Base-by-base conservation (phyloP, 768 basidiomycete genomes). In the Pholiota conissans region DNA sequence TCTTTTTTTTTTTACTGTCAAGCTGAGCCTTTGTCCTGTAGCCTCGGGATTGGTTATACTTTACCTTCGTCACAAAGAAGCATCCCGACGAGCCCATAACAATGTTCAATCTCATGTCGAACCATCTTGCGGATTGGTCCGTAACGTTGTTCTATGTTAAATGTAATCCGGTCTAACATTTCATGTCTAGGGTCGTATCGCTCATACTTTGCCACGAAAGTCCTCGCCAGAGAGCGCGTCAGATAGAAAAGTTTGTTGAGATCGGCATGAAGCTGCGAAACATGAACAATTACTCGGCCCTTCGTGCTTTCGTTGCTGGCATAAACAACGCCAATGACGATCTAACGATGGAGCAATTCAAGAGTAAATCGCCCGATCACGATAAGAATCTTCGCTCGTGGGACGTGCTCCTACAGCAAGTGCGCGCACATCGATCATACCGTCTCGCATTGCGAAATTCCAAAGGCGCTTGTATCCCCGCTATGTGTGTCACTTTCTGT, bases 281-380 rank as follows among this genome's bases (percentile, higher is more conserved):
- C 11, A 69, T 91, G 46, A 94, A 96, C 72, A 98, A 99, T 69
- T 98, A 97, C 70, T 93, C 94, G 30, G 91, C 90, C 0, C 74
- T 97, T 53, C 93, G 93, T 45, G 93, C 95, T 9, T 86, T 98
- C 63, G 87, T 98, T n/a, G 91, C 93, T 27, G 96, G 95, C 4
- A 91, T 98, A 73, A 90, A 91, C 65, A 86, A 84, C 60, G 85
- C 93, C 3, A 88, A 89, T 0, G 90, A 90, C 6, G 87, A 89
- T 63, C 83, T 84, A 63, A 89, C 92, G 0, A 84, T 91, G 77
- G 86, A 90, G 54, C 71, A 83, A 28, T 88, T 95, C 67, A 87
- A 84, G 68, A 61, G 74, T 22, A 87, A 80, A 68, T 82, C 79
- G 7, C 81, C 83, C n/a, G 89, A 86, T 55, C 81, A 79, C 30